Evolutionary conservation across 345 rosid species (phyloP), one percentile per base, ranked within the genome.

Genomic region (Salix exigua): DNA sequence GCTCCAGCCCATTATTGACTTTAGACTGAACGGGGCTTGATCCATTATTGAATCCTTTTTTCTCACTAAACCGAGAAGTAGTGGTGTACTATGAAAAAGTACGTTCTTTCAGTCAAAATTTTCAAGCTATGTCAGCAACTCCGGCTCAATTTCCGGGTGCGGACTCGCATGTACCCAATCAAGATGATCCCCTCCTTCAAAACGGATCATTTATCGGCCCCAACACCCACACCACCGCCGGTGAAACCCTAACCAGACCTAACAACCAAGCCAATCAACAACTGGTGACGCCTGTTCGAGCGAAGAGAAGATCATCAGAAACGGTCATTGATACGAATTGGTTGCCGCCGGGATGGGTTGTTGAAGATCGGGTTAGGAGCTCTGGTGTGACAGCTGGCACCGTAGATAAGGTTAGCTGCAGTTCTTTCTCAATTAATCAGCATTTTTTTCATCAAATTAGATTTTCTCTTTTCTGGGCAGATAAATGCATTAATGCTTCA

Each of bases 361-460:
- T 96, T 25, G 95, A 92, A 82, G 96, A 89, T 19, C 86, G 88
- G 82, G 88, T 89, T 80, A 81, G 97, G 83, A 74, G 73, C 66
- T 83, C 92, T 35, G 98, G 99, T 9, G 94, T 83, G 0, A 90
- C 92, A 5, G 97, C 98, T 69, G 99, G 98, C 53, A 9, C 77
- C 0, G 77, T 86, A 1, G 98, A 95, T 77, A 95, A 82, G 97
- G 99, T 93, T 58, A 50, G 31, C 72, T 31, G 38, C 33, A 7
- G 55, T 64, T 75, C 28, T 26, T 58, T 17, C 33, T 38, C 61
- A 14, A 37, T 23, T n/a, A 72, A 33, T 33, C 21, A 11, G 44
- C 18, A 38, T 14, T 44, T 33, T 73, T 7, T 38, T 16, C 33
- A 19, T 53, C 3, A 21, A 53, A 53, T 53, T 53, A 53, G n/a